These are phyloP conservation scores for Parietichytrium sp. DNA, from an alignment of 108 stramenopile genomes.

Conservation along the genomic window DNA sequence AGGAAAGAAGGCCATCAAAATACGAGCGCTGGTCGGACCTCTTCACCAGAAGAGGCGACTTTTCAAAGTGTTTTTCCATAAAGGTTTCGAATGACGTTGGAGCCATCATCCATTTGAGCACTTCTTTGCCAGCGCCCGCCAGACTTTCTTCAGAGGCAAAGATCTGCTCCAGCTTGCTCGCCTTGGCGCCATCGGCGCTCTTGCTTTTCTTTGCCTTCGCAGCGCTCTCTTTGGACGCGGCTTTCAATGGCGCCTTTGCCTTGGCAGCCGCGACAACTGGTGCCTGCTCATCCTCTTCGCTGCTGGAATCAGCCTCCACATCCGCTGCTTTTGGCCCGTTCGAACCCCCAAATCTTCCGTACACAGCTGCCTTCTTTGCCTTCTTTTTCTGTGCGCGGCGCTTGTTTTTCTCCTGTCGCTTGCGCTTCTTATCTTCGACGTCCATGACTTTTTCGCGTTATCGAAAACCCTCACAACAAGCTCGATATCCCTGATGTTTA, in stretches of 20 bases:
- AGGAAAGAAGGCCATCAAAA: constrained; percentile 65
- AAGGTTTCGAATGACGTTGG: constrained; percentile 69
- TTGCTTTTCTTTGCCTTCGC: background rate
- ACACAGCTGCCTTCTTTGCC: constrained; percentile 21
- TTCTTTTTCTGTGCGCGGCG: constrained; percentile 17
- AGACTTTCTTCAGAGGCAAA: too few species aligned
- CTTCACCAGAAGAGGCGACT: constrained; percentile 67
- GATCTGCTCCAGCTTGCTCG: background rate
- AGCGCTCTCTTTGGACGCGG: background rate
- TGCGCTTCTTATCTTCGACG: too few species aligned
- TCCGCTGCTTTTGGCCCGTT: background rate
- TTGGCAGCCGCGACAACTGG: background rate
- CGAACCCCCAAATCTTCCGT: background rate
- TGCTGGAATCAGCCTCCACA: background rate
- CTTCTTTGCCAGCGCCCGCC: constrained; percentile 2
- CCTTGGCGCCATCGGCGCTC: too few species aligned
- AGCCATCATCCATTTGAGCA: constrained; percentile 65
- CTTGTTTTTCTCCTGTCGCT: constrained; percentile 25
- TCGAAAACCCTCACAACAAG: too few species aligned
- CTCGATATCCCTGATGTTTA: too few species aligned
- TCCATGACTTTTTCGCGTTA: too few species aligned
- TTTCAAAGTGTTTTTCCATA: constrained; percentile 75
- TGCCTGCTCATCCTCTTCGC: background rate
- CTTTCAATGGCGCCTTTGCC: background rate
- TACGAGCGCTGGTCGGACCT: background rate